These are phyloP conservation scores for Draba incana DNA, from an alignment of 345 rosid genomes.

Conservation along the genomic window DNA sequence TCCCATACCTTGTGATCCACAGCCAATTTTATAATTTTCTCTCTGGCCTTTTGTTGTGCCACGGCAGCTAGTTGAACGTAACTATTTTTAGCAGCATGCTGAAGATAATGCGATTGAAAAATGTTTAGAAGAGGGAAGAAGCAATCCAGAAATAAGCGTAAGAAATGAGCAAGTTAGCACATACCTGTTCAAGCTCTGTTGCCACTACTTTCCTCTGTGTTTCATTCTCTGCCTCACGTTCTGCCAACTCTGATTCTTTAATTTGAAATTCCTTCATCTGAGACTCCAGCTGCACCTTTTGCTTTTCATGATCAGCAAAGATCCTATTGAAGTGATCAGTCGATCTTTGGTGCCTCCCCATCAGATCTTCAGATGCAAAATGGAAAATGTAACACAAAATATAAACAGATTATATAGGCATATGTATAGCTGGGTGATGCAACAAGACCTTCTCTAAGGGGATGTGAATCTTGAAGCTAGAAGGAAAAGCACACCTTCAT, in stretches of 20 bases:
- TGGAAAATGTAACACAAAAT: slow-evolving; percentile 4
- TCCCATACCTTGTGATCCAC: slow-evolving; percentile 83
- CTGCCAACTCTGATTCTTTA: slow-evolving; percentile 65
- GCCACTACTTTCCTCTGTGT: slow-evolving; percentile 62
- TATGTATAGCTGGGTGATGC: slow-evolving; percentile 17
- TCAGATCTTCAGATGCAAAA: slow-evolving; percentile 62
- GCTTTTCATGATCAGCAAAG: slow-evolving; percentile 82
- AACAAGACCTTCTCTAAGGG: slow-evolving; percentile 15
- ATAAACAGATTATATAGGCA: slow-evolving; percentile 22
- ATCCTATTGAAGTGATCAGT: slow-evolving; percentile 79
- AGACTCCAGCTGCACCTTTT: slow-evolving; percentile 72
- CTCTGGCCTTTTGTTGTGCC: slow-evolving; percentile 83
- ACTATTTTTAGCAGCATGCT: slow-evolving; percentile 65
- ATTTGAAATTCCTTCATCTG: slow-evolving; percentile 74
- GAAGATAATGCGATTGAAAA: slow-evolving; percentile 30
- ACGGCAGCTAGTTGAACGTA: slow-evolving; percentile 70
- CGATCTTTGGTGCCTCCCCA: slow-evolving; percentile 71
- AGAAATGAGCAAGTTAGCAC: slow-evolving; percentile 26
- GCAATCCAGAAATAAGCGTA: slow-evolving; percentile 10
- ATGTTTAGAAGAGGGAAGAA: slow-evolving; percentile 26
- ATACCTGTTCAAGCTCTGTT: slow-evolving; percentile 80
- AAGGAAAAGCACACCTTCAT: slow-evolving; percentile 61
- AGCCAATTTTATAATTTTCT: slow-evolving; percentile 71
- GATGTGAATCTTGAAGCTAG: slow-evolving; percentile 21
- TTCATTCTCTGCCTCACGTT: slow-evolving; percentile 90